Conservation (phyloP, 2,329 filamentous ascomycete genomes). For the Aspergillus novoparasiticus region DNA sequence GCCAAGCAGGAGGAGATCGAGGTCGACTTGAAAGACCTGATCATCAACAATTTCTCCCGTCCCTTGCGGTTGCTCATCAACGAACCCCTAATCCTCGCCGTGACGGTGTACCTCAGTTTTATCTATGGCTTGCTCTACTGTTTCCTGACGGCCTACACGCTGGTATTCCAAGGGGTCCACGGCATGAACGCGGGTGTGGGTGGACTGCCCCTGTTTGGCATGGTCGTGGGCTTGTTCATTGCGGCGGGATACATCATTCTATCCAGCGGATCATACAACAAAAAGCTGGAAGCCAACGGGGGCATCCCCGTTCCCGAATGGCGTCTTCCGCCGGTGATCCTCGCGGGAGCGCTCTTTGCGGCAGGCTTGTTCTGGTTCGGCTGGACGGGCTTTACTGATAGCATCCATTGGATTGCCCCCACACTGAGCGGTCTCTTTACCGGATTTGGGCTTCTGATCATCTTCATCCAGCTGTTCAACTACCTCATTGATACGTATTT, state of each 20-base stretch:
- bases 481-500: conserved; percentile 63
- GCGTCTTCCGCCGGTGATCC: conserved; percentile 57
- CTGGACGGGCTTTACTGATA: conserved; percentile 62
- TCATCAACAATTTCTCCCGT: conserved; percentile 51
- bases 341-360: conserved; percentile 56
- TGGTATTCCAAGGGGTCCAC: conserved; percentile 58
- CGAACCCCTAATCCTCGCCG: conserved; percentile 46
- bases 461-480: conserved; percentile 61
- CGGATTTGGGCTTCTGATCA: conserved; percentile 60
- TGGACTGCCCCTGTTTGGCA: conserved; percentile 81
- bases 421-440: conserved; percentile 54
- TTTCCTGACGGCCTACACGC: conserved; percentile 41
- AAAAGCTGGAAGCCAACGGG: conserved; percentile 69
- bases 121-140: conserved; percentile 40
- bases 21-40: conserved; percentile 49
- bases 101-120: conserved; percentile 44
- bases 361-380: conserved; percentile 76
- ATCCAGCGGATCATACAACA: conserved; percentile 68
- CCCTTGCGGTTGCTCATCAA: conserved; percentile 43
- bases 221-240: conserved; percentile 73
- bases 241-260: conserved; percentile 66
- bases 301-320: conserved; percentile 60
- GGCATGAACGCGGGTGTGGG: conserved; percentile 68
- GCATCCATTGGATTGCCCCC: conserved; percentile 46
- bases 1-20: conserved; percentile 56